phyloP scores from a whole-genome alignment of 148 eudicot genomes.

The Camellia granthamiana region DNA sequence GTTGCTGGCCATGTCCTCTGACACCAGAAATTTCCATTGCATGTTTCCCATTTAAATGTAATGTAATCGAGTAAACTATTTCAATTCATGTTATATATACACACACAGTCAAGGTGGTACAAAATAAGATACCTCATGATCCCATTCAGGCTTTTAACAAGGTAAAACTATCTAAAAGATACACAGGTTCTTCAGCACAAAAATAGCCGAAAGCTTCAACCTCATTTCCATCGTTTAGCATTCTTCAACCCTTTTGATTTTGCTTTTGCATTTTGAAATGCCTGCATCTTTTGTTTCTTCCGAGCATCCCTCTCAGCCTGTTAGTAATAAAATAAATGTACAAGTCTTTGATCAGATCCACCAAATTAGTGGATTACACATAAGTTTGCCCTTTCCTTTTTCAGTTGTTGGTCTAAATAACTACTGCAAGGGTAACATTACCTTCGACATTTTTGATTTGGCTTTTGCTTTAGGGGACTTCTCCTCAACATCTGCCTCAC shows the following conservation, averaged over 20 bases:
- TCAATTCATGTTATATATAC: slow-evolving; percentile 11
- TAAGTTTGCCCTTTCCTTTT: background rate
- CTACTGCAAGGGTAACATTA: slow-evolving; percentile 17
- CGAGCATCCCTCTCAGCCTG: slow-evolving; percentile 96
- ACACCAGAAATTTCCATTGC: background rate
- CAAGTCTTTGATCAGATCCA: background rate
- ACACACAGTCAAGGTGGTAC: slow-evolving; percentile 10
- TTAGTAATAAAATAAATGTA: background rate
- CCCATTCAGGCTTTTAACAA: background rate
- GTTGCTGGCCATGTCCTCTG: background rate
- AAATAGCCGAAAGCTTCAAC: background rate
- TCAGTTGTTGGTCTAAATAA: background rate
- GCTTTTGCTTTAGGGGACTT: slow-evolving; percentile 85
- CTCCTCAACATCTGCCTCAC: slow-evolving; percentile 87
- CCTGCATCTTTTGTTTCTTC: slow-evolving; percentile 83
- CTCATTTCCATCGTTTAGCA: slow-evolving; percentile 82
- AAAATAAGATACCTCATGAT: background rate
- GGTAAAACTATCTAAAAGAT: slow-evolving; percentile 7
- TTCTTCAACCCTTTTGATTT: slow-evolving; percentile 73
- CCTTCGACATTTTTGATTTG: slow-evolving; percentile 97
- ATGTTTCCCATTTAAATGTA: background rate
- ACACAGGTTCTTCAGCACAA: background rate
- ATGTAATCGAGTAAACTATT: background rate
- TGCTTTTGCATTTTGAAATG: slow-evolving; percentile 89
- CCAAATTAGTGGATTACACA: background rate